Base-by-base conservation (phyloP, 139 green algal genomes). In the Chlorella sorokiniana region DNA sequence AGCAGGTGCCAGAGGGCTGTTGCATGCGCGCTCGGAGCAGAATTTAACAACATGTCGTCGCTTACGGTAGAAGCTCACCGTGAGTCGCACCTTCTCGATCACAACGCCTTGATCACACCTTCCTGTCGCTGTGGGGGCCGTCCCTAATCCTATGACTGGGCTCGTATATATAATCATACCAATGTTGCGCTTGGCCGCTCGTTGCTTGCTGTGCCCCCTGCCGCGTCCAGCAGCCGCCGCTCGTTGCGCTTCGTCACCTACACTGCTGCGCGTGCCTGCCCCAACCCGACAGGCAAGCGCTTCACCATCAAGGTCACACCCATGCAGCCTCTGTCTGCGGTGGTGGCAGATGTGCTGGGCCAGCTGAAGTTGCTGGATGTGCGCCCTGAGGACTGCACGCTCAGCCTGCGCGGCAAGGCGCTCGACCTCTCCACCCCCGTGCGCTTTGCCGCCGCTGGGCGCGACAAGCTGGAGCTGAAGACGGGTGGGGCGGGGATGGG, bases 241-340 rank as follows among this genome's bases (percentile, higher is more conserved):
- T 38, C 62, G 25, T 37, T 2, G 37, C 2, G 16, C 7, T 41
- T 29, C 41, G 27, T 3, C 70, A 2, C 68, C 42, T 23, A 10
- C 41, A 25, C 4, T 31, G 40, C 71, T 18, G 33, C 22, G 51
- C n/a, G 62, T n/a, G n/a, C n/a, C n/a, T n/a, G n/a, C n/a, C n/a
- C n/a, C n/a, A n/a, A n/a, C n/a, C n/a, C n/a, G n/a, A n/a, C 81
- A 90, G 86, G 86, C 8, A 79, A 79, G 65, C 84, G 86, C 29
- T 67, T 80, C n/a, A 48, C 63, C 1, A 51, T 85, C 35, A 85
- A 73, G 45, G 61, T 63, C 11, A 73, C 51, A 11, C 84, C 86
- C 27, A 89, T 90, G 86, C 48, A 69, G 63, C 72, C 84, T 27
- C 73, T 90, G 40, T 75, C 59, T 1, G 63, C 51, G 4, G 68